Evolutionary conservation across 176 grass and related monocot species (phyloP).

Genomic region (Triticum turgidum): DNA sequence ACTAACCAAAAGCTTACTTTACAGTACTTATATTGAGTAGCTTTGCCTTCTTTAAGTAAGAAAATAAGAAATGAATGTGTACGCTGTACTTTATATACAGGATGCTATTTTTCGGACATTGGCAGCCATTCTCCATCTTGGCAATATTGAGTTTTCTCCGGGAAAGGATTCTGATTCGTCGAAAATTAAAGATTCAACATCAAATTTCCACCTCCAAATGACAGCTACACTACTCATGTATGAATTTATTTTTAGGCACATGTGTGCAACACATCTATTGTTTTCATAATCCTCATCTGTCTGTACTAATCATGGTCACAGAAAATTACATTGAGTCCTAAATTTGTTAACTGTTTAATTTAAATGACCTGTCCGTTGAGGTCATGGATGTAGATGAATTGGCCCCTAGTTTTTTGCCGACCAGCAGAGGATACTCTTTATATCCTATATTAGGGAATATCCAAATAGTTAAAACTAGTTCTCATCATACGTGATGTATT

Average conservation of each 20-base stretch:
- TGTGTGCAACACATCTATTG: background rate
- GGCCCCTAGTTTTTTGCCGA: background rate
- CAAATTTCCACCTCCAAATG: constrained; percentile 85
- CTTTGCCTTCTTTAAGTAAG: background rate
- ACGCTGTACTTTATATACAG: constrained; percentile 44
- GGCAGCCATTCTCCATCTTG: constrained; percentile 99
- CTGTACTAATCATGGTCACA: background rate
- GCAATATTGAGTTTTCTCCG: constrained; percentile 93
- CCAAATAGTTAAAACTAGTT: constrained; percentile 26
- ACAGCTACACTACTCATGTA: constrained; percentile 91
- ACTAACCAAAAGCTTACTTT: background rate
- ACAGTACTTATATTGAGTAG: background rate
- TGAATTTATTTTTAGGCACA: constrained; percentile 26
- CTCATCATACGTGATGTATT: background rate
- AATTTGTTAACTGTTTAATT: constrained; percentile 5
- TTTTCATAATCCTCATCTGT: background rate
- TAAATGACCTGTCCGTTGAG: background rate
- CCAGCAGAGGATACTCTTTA: background rate
- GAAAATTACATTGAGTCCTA: background rate
- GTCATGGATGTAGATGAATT: background rate
- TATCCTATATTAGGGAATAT: background rate
- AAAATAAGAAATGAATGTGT: constrained; percentile 34
- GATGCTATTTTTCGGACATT: constrained; percentile 93
- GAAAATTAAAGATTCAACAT: constrained; percentile 69
- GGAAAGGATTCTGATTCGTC: constrained; percentile 91